Evolutionary conservation across 179 eudicot genomes (phyloP).

Genomic region (Beta macrorhiza): DNA sequence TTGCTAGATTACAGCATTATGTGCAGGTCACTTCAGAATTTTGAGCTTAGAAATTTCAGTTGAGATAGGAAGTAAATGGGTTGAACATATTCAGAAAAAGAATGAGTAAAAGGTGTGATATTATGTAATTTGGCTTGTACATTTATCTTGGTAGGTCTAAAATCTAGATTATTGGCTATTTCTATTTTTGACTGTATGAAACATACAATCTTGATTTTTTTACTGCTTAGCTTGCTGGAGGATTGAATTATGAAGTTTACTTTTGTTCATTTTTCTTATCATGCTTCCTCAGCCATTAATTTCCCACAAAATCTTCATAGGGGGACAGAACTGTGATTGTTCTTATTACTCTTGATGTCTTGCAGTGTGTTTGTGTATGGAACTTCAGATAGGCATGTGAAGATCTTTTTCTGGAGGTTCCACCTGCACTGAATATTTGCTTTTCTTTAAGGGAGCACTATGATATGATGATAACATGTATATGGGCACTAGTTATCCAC

Average conservation of each 20-base stretch:
- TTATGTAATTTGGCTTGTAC: constrained; percentile 14
- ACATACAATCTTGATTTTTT: constrained; percentile 9
- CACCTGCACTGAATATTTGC: background rate
- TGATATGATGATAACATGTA: constrained; percentile 4
- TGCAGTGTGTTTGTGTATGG: constrained; percentile 6
- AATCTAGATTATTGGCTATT: background rate
- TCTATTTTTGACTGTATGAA: background rate
- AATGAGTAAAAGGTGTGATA: too few relatives aligned
- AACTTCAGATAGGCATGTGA: constrained; percentile 8
- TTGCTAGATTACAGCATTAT: background rate
- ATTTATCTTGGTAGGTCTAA: constrained; percentile 8
- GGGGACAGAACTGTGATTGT: background rate
- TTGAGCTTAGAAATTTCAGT: background rate
- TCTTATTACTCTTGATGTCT: background rate
- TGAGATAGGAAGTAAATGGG: constrained; percentile 6
- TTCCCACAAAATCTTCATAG: background rate
- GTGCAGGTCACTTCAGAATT: background rate
- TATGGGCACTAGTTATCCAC: background rate
- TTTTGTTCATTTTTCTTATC: background rate
- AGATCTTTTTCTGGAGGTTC: background rate
- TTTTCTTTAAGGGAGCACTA: constrained; percentile 8
- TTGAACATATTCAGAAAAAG: background rate
- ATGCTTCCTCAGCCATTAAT: background rate
- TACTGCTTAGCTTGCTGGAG: background rate
- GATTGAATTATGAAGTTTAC: background rate